These are phyloP conservation scores for Beauveria sp. DNA, from an alignment of 2,329 filamentous ascomycete genomes.

Conservation along the genomic window DNA sequence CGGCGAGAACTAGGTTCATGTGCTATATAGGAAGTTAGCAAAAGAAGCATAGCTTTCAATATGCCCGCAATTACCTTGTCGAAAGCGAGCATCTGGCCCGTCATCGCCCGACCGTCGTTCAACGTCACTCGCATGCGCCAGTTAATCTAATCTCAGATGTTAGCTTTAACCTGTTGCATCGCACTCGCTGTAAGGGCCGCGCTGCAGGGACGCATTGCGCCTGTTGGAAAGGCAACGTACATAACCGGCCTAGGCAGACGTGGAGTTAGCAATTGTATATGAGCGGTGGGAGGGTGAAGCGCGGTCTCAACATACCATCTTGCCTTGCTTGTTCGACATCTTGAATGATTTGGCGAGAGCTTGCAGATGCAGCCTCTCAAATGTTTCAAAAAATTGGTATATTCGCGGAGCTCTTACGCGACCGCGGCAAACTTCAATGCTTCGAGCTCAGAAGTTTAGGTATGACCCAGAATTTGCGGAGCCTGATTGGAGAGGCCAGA, in stretches of 20 bases:
- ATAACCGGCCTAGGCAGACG: conserved; percentile 55
- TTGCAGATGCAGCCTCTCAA: conserved; percentile 25
- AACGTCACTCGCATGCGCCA: conserved; percentile 97
- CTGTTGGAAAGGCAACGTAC: conserved; percentile 40
- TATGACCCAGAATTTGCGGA: conserved; percentile 38
- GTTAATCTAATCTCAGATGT: conserved; percentile 66
- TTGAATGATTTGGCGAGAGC: conserved; percentile 21
- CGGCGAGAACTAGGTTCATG: conserved; percentile 98
- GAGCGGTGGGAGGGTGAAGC: conserved; percentile 31
- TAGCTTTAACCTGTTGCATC: not conserved
- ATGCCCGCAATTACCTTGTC: conserved; percentile 63
- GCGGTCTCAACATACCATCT: conserved; percentile 73
- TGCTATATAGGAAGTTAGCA: conserved; percentile 48
- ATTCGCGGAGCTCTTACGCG: conserved; percentile 32
- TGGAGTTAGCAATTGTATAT: conserved; percentile 54
- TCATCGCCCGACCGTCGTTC: conserved; percentile 92
- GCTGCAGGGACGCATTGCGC: conserved; percentile 7
- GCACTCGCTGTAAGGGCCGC: conserved; percentile 3
- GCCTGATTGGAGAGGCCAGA: conserved; percentile 34
- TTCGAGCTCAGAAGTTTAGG: conserved; percentile 30
- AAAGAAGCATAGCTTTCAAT: not conserved
- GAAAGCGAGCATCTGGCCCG: conserved; percentile 95
- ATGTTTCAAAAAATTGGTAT: conserved; percentile 36
- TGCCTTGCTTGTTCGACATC: conserved; percentile 77
- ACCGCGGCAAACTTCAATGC: conserved; percentile 33